Percentiles rank a stretch among this genome's conserved stretches.
Conservation (phyloP, 78 protist genomes). For the Paratrimastix pyriformis region DNA sequence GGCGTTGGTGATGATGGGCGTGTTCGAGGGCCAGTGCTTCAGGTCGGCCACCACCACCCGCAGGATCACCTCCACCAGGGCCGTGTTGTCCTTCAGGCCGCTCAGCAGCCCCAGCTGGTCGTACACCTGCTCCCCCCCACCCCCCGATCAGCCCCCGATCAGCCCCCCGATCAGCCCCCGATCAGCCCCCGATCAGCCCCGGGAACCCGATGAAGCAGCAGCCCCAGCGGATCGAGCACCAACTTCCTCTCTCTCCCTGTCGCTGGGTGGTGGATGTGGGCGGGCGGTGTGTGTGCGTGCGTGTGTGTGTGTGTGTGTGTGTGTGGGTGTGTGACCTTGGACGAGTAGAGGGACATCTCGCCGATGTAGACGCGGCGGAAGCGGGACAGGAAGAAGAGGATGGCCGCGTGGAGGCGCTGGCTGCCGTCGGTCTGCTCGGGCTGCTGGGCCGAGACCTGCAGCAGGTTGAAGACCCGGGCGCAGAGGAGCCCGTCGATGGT, state of each 20-base stretch:
- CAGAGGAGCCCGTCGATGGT: slow-evolving; percentile 20
- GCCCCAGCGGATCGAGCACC: too few species aligned
- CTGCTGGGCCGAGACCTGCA: background rate
- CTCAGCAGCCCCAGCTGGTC: slow-evolving; percentile 5
- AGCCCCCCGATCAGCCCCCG: background rate
- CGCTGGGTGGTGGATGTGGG: too few species aligned
- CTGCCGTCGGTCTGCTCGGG: background rate
- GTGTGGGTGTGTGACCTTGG: too few species aligned
- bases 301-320: too few species aligned
- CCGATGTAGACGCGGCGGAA: slow-evolving; percentile 33
- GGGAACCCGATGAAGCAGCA: too few species aligned
- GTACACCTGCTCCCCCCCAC: too few species aligned
- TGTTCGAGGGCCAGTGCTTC: background rate
- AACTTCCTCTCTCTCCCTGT: too few species aligned
- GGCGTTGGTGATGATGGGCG: background rate
- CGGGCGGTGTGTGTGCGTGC: too few species aligned
- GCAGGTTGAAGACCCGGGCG: slow-evolving; percentile 1
- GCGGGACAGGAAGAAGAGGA: slow-evolving; percentile 16
- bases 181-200: too few species aligned
- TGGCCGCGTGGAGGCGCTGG: slow-evolving; percentile 14
- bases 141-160: too few species aligned
- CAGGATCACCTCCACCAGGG: too few species aligned
- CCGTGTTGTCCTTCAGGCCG: background rate
- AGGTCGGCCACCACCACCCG: background rate
- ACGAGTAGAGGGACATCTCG: slow-evolving; percentile 8